These are phyloP conservation scores for Cryptosporidium andersoni DNA, from an alignment of 169 alveolate genomes.

Conservation along the genomic window DNA sequence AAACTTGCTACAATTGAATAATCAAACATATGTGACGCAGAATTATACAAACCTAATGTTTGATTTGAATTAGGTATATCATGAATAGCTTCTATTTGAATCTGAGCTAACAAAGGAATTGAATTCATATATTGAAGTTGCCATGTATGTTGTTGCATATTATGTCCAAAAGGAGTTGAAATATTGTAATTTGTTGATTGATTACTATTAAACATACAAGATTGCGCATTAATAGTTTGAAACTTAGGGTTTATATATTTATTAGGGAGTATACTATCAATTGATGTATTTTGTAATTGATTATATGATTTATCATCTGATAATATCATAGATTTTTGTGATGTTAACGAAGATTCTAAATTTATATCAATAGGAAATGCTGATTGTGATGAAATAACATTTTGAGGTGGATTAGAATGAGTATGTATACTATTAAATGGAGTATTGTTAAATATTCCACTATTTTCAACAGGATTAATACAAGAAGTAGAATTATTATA, in stretches of 20 bases:
- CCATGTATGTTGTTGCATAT: conserved; percentile 8
- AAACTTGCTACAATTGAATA: conserved; percentile 57
- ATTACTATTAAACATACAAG: not conserved
- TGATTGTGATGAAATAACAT: too few species aligned
- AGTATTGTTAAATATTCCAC: too few species aligned
- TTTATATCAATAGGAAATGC: too few species aligned
- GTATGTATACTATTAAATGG: too few species aligned
- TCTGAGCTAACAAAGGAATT: conserved; percentile 63
- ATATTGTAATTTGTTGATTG: conserved; percentile 6
- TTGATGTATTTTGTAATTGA: not conserved
- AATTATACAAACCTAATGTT: conserved; percentile 6
- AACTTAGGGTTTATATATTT: not conserved
- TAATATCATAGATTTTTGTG: too few species aligned
- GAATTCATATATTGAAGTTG: conserved; percentile 48
- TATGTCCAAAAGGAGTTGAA: not conserved
- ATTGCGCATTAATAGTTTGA: conserved; percentile 7
- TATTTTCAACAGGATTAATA: too few species aligned
- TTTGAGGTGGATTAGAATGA: too few species aligned
- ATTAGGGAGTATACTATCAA: not conserved
- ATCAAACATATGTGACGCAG: conserved; percentile 30
- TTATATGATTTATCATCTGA: too few species aligned
- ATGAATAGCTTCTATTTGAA: conserved; percentile 52
- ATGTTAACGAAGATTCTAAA: too few species aligned
- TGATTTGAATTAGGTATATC: conserved; percentile 18
- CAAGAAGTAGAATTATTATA: too few species aligned